Evolutionary conservation across 208 protist species (phyloP), one percentile per base, ranked within the genome.

Genomic region (Trypanosomatidae sp.): DNA sequence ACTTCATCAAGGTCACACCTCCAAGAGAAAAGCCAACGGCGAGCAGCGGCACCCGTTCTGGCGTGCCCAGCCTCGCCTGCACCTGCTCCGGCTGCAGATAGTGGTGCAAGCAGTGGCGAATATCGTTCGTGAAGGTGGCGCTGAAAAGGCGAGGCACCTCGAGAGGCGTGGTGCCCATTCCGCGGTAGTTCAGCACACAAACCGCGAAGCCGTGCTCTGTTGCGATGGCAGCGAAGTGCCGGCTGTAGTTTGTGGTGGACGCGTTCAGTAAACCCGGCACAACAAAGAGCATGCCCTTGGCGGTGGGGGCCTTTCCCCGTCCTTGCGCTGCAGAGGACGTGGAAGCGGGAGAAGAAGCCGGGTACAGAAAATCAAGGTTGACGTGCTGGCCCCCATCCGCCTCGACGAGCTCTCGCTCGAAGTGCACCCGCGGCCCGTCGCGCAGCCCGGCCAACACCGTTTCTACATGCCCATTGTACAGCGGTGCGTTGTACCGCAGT

Each of bases 1-100:
- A 92, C 62, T 91, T 87, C 25, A 84, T 84, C 17, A 91, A 33
- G 53, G 89, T 86, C 33, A 88, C 73, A 0, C 90, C 90, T 22
- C 90, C 90, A 12, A 91, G 66, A 0, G 86, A 89, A 62, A 95
- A 93, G 30, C 76, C 87, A 2, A 92, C 43, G 5, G 66, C 88
- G 36, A 93, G 36, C 10, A 93, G 59, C 9, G 90, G 90, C 5
- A 91, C 72, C n/a, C 25, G 59, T 22, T 62, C 33, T 19, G 46
- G 25, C 1, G 74, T 78, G 60, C 74, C 74, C 7, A 90, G 52
- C 5, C 79, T 70, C 52, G 59, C 56, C 67, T 79, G 74, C 59
- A 88, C 75, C 75, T 82, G 58, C 65, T 19, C 62, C 5, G 70
- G 65, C 13, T 15, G 77, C 19, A 91, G 68, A 25, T 82, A 67